Base-by-base conservation (phyloP, 2,329 filamentous ascomycete species). In the Colletotrichum destructivum region DNA sequence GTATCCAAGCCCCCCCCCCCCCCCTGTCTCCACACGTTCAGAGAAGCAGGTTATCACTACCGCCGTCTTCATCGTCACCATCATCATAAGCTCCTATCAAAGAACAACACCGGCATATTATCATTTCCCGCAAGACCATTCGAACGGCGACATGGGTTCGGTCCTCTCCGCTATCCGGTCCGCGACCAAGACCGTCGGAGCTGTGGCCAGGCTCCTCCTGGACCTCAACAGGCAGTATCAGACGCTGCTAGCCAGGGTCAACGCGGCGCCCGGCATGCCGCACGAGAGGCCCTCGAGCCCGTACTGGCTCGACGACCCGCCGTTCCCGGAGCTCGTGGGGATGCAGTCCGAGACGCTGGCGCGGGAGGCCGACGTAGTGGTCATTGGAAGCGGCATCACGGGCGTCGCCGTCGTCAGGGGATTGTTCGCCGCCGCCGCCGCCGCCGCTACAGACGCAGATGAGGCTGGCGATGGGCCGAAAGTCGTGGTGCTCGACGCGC, bases 371-470 rank as follows among this genome's bases (percentile, higher is more conserved):
- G 88, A 89, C 68, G 77, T 88, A 2, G 83, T 87, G 21, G 83
- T 89, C 51, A 84, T 89, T 73, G 87, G 88, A 26, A 88, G 87
- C 46, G 88, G 88, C 1, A 89, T 90, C 70, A 85, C 87, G 2
- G 86, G 83, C 12, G 83, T 81, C 3, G 80, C 81, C 23, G 77
- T 84, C 18, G 83, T 82, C 4, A 75, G 81, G 67, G 61, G 69
- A 1, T 13, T 74, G 15, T 73, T 76, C 12, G 55, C 61, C n/a
- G 59, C 78, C 1, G 77, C 77, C 1, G 40, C 49, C n/a, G 59
- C 78, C 1, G 23, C 23, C n/a, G 40, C 49, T 38, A 52, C 26
- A 55, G 66, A 40, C 15, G 35, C 15, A 21, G 12, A 38, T 35
- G 54, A 11, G 2, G 23, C 7, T 3, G 44, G 15, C n/a, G n/a